Conservation (phyloP, 2,329 filamentous ascomycete species). For the Colletotrichum godetiae region DNA sequence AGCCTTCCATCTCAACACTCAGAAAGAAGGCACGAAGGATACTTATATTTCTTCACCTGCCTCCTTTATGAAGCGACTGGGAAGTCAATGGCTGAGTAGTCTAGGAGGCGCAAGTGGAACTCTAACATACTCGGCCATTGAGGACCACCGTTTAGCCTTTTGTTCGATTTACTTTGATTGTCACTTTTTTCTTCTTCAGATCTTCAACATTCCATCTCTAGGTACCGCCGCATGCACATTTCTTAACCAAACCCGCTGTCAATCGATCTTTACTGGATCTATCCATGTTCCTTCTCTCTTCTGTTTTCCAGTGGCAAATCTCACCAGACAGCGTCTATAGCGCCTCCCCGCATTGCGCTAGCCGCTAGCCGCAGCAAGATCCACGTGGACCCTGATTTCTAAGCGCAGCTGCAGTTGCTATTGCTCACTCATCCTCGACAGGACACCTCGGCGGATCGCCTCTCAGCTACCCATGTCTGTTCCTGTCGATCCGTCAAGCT, state of each 20-base stretch:
- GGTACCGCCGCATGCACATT: too few relatives aligned
- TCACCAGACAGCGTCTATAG: slow-evolving; percentile 12
- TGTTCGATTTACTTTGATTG: too few relatives aligned
- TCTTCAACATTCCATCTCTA: neutral
- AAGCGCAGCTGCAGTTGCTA: slow-evolving; percentile 6
- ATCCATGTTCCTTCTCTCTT: neutral
- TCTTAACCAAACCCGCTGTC: neutral
- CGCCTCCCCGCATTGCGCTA: slow-evolving; percentile 31
- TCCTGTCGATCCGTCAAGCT: slow-evolving; percentile 17
- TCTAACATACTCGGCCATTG: too few relatives aligned
- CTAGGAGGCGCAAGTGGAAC: too few relatives aligned
- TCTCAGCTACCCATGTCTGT: slow-evolving; percentile 5
- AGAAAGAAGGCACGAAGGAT: too few relatives aligned
- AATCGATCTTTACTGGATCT: neutral
- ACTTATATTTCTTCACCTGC: too few relatives aligned
- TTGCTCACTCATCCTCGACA: neutral
- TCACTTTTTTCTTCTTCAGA: too few relatives aligned
- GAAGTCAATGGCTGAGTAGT: too few relatives aligned
- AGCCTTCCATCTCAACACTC: neutral
- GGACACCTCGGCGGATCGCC: neutral
- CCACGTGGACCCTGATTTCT: neutral
- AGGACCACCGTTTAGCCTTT: too few relatives aligned
- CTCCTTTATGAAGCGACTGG: too few relatives aligned
- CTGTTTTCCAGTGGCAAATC: neutral
- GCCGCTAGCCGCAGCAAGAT: slow-evolving; percentile 26